phyloP scores from a whole-genome alignment of 257 asterid species.

The Parsonsia alboflavescens region DNA sequence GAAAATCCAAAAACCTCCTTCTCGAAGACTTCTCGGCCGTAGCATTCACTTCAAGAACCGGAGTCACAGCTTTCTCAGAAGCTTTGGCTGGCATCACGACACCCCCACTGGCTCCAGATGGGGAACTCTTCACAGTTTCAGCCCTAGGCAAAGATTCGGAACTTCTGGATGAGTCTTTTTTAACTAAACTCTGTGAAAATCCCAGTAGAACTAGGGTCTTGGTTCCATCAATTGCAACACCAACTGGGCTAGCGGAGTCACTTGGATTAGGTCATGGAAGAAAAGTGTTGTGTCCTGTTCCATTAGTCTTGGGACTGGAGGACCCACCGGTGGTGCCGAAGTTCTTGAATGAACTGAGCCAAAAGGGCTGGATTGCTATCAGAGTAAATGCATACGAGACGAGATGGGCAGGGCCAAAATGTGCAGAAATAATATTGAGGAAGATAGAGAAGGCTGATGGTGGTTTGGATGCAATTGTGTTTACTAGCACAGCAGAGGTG shows the following conservation, averaged over 20 bases:
- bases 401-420: constrained; percentile 48
- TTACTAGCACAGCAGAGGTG: constrained; percentile 81
- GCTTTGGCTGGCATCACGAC: constrained; percentile 28
- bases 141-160: constrained; percentile 69
- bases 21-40: constrained; percentile 59
- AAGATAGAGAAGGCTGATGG: constrained; percentile 35
- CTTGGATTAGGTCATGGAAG: constrained; percentile 52
- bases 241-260: constrained; percentile 52
- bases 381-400: constrained; percentile 65
- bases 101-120: constrained; percentile 39
- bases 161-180: constrained; percentile 45
- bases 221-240: constrained; percentile 69
- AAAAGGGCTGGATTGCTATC: constrained; percentile 53
- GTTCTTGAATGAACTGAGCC: constrained; percentile 41
- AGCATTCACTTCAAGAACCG: constrained; percentile 79
- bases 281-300: constrained; percentile 68
- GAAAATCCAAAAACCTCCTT: constrained; percentile 18
- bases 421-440: constrained; percentile 41
- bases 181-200: constrained; percentile 41
- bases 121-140: constrained; percentile 45
- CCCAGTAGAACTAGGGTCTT: constrained; percentile 43
- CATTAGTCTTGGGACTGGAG: constrained; percentile 51
- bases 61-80: constrained; percentile 52
- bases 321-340: constrained; percentile 84
- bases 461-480: constrained; percentile 70